These are phyloP conservation scores for Fusarium globosum DNA, from an alignment of 2,329 filamentous ascomycete genomes.

Conservation along the genomic window DNA sequence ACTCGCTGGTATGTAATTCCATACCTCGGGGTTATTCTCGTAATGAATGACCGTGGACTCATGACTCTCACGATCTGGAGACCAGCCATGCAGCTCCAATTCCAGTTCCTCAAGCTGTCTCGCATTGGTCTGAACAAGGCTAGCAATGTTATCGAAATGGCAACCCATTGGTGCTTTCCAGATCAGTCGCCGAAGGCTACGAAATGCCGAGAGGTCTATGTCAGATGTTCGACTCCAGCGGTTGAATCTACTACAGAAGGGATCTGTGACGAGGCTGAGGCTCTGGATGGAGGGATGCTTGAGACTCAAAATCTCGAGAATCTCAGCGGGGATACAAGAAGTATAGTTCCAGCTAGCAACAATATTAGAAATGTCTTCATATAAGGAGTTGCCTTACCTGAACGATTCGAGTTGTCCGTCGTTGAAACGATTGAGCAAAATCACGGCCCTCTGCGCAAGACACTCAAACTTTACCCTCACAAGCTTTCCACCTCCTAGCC, in stretches of 20 bases:
- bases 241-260: conserved; percentile 3
- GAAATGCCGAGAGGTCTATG: neutral
- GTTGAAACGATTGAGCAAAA: neutral
- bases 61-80: neutral
- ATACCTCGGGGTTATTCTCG: neutral
- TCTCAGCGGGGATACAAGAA: neutral
- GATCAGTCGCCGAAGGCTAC: rapidly evolving
- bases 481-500: neutral
- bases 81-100: neutral
- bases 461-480: conserved; percentile 11
- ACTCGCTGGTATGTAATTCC: neutral
- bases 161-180: conserved; percentile 11
- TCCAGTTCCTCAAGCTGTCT: rapidly evolving
- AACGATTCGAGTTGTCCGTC: neutral
- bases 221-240: neutral
- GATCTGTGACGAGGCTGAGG: neutral
- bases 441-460: neutral
- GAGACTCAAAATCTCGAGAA: neutral
- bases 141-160: neutral
- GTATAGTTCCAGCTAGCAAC: neutral
- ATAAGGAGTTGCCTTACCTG: neutral
- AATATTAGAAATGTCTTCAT: rapidly evolving
- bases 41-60: neutral
- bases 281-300: neutral
- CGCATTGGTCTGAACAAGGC: neutral